phyloP scores from a whole-genome alignment of 805 yeast genomes.

The Suhomyces canberraensis region DNA sequence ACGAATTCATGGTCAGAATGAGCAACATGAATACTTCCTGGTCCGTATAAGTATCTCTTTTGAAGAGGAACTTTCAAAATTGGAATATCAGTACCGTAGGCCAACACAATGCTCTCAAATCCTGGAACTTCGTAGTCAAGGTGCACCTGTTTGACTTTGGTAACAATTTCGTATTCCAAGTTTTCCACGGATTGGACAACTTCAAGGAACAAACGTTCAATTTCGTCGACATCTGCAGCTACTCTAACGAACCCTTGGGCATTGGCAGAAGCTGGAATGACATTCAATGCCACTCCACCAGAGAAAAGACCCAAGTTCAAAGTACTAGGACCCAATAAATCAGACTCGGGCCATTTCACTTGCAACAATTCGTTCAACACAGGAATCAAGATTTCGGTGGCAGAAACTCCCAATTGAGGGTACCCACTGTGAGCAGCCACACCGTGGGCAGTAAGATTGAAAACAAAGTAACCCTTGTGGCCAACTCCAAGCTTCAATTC shows the following conservation, averaged over 20 bases:
- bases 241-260: constrained; percentile 53
- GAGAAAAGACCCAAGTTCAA: constrained; percentile 55
- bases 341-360: constrained; percentile 47
- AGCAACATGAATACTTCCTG: constrained; percentile 61
- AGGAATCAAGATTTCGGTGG: constrained; percentile 54
- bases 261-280: constrained; percentile 55
- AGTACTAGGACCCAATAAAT: constrained; percentile 58
- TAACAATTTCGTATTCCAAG: constrained; percentile 16
- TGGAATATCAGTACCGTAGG: constrained; percentile 47
- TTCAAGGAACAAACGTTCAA: constrained; percentile 33
- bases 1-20: constrained; percentile 58
- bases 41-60: constrained; percentile 57
- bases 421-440: constrained; percentile 65
- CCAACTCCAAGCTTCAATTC: constrained; percentile 66
- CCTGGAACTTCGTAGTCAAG: constrained; percentile 64
- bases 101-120: constrained; percentile 49
- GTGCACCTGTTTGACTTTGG: constrained; percentile 37
- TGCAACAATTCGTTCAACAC: constrained; percentile 44
- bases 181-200: constrained; percentile 28
- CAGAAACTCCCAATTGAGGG: constrained; percentile 65
- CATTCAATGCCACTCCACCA: constrained; percentile 68
- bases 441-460: constrained; percentile 47
- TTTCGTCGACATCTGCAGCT: constrained; percentile 42
- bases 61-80: constrained; percentile 19
- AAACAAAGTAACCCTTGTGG: constrained; percentile 57